phyloP scores from a whole-genome alignment of 2,329 filamentous ascomycete genomes.

The Stemphylium lycopersici region DNA sequence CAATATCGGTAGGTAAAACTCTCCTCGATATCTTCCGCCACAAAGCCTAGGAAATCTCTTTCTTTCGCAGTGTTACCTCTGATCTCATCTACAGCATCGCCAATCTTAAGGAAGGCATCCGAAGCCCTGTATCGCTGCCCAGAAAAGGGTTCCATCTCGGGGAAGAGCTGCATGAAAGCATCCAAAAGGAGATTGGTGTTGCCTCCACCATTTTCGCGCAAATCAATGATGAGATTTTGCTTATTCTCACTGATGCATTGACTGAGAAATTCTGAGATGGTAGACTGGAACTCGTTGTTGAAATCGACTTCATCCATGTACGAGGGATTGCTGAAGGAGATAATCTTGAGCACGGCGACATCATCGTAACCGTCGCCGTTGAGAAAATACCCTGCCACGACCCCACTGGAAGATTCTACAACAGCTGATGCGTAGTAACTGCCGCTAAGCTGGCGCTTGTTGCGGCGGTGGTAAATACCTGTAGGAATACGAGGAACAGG shows the following conservation, averaged over 20 bases:
- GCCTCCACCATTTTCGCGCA: conserved; percentile 66
- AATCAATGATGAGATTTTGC: conserved; percentile 66
- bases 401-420: conserved; percentile 22
- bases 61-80: conserved; percentile 17
- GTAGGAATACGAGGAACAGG: conserved; percentile 30
- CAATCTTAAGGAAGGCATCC: conserved; percentile 26
- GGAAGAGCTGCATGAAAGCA: conserved; percentile 60
- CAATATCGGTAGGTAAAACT: conserved; percentile 25
- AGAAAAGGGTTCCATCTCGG: conserved; percentile 48
- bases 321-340: conserved; percentile 42
- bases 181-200: conserved; percentile 42
- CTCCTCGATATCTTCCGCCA: conserved; percentile 15
- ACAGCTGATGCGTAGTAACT: conserved; percentile 20
- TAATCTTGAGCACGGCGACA: conserved; percentile 53
- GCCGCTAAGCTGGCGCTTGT: conserved; percentile 25
- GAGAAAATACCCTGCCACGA: conserved; percentile 54
- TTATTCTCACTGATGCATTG: conserved; percentile 55
- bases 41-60: conserved; percentile 6
- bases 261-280: conserved; percentile 51
- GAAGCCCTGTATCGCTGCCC: conserved; percentile 30
- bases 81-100: conserved; percentile 31
- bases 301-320: conserved; percentile 19
- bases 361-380: conserved; percentile 40
- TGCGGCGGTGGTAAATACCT: conserved; percentile 21
- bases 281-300: conserved; percentile 38